Percentiles rank a stretch among this genome's conserved stretches.
These are phyloP conservation scores for Talaromyces rugulosus DNA, from an alignment of 2,329 filamentous ascomycete species.

Conservation along the genomic window DNA sequence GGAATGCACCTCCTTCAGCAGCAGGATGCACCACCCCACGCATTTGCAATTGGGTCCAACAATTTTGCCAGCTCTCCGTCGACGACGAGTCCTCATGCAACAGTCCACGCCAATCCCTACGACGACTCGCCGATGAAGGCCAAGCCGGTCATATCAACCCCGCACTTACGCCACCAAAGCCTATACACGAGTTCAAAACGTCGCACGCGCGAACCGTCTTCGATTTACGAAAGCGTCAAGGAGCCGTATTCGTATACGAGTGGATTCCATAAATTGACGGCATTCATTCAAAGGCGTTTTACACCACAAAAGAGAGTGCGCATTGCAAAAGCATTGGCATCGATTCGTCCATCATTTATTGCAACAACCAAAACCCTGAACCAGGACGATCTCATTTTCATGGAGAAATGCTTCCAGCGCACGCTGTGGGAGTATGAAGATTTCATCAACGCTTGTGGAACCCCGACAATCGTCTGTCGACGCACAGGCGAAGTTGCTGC, in stretches of 20 bases:
- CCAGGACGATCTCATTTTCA: slow-evolving; percentile 85
- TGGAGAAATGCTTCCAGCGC: slow-evolving; percentile 95
- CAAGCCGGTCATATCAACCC: slow-evolving; percentile 38
- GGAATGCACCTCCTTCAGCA: slow-evolving; percentile 36
- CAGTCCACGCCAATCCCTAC: slow-evolving; percentile 31
- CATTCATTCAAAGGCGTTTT: slow-evolving; percentile 74
- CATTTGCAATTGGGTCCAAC: slow-evolving; percentile 56
- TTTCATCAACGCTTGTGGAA: slow-evolving; percentile 81
- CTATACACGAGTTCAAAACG: slow-evolving; percentile 39
- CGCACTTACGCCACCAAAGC: slow-evolving; percentile 40
- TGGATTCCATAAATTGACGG: slow-evolving; percentile 84
- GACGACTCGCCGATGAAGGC: slow-evolving; percentile 28
- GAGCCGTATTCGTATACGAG: slow-evolving; percentile 88
- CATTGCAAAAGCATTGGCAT: slow-evolving; percentile 82
- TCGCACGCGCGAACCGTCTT: slow-evolving; percentile 67
- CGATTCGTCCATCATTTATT: slow-evolving; percentile 89
- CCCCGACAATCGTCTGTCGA: slow-evolving; percentile 85
- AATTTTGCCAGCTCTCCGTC: slow-evolving; percentile 57
- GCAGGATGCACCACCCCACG: slow-evolving; percentile 48
- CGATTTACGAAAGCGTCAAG: slow-evolving; percentile 83
- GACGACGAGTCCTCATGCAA: slow-evolving; percentile 50
- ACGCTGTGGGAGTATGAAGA: slow-evolving; percentile 91
- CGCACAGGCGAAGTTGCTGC: slow-evolving; percentile 92
- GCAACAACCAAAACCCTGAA: slow-evolving; percentile 86
- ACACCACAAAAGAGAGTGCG: slow-evolving; percentile 70